Base-by-base conservation (phyloP, 2,329 filamentous ascomycete genomes). In the Fusarium subglutinans region DNA sequence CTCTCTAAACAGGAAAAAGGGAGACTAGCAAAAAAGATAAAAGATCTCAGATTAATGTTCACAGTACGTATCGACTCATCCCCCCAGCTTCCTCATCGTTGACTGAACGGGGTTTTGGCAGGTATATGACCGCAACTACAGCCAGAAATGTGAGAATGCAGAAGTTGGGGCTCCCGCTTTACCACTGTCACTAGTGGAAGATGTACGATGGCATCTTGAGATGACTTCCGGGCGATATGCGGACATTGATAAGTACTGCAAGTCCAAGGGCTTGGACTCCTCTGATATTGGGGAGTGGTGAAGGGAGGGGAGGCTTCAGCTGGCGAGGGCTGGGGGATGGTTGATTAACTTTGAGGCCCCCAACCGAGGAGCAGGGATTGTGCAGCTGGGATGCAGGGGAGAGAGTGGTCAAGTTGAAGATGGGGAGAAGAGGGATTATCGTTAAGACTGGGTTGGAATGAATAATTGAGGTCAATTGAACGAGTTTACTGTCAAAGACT, bases 341-440 rank as follows among this genome's bases (percentile, higher is more conserved):
- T 14, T 24, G 17, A n/a, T 50, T 43, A 33, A 28, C 37, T 69
- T 69, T 67, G 54, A 67, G 59, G 66, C 67, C 67, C 67, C 66
- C 66, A 55, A 70, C 40, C 12, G n/a, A 64, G 24, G 51, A 54
- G 47, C 67, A 70, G 40, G 66, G 66, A 35, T 69, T 20, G 17
- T 55, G n/a, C 33, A 47, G 61, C 67, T 43, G 51, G 59, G 51
- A 41, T 59, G n/a, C 17, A 41, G 60, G 35, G 17, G 35, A 37
- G 35, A 18, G 0, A 18, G 5, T 54, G 37, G 28, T 51, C 10
- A 66, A 51, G 30, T 37, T 33, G 15, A 20, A 48, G 33, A 55
- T 38, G 22, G 43, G 33, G 37, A 33, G 37, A 67, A 61, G 38
- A 56, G 63, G 20, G 45, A 51, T 47, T 26, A 28, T 28, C 0